Base-by-base conservation (phyloP, 2,329 filamentous ascomycete genomes). In the Claviceps quebecensis region DNA sequence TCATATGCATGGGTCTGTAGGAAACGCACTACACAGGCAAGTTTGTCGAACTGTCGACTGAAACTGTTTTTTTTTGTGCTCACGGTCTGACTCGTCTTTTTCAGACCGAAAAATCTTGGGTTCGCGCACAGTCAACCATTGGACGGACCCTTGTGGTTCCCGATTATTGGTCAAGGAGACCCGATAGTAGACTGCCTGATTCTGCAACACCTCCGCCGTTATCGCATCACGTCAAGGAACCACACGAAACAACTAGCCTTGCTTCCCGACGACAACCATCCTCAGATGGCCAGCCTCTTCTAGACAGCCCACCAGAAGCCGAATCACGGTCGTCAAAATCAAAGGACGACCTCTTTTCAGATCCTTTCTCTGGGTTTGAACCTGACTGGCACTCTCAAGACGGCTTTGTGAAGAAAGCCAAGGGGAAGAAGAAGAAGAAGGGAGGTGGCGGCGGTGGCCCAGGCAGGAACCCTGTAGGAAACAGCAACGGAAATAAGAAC, bases 1-100 rank as follows among this genome's bases (percentile, higher is more conserved):
- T 67, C 72, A 9, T 60, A 60, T 16, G 53, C 48, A 11, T 54
- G 53, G 53, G 8, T 44, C 16, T 26, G n/a, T 11, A 29, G 38
- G 11, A 46, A 16, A 19, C 22, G 37, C 29, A n/a, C 22, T 17
- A 14, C 19, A 17, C 22, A n/a, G 36, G 52, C 52, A 54, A 29
- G 49, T 49, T 38, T n/a, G 23, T 4, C 34, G 3, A 3, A 34
- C 38, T 38, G 11, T 47, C 17, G 29, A 8, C 49, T 23, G 13
- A 2, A 45, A 13, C 29, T 19, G 19, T 36, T 45, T 11, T 17
- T 29, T 29, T 9, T 46, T 6, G 11, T 2, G 2, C 16, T 23
- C 6, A 26, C 14, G 1, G 34, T n/a, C 40, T 37, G 19, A 49
- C 44, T 26, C 45, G 39, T 48, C 19, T 47, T 16, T 14, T 50